Conservation (phyloP, 495 filamentous ascomycete genomes). For the Aspergillus funiculosus region DNA sequence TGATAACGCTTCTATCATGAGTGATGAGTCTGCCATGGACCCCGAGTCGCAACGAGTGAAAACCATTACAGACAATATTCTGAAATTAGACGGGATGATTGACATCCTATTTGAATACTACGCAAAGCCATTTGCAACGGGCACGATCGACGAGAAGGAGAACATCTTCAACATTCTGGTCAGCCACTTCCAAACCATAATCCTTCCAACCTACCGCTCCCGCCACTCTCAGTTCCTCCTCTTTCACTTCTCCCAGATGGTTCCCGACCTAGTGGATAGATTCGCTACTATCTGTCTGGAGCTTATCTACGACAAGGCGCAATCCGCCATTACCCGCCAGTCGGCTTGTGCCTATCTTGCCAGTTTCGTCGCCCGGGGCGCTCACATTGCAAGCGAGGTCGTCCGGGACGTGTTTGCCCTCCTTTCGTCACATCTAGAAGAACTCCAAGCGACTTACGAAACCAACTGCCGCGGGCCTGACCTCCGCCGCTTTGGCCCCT, state of each 20-base stretch:
- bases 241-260: constrained; percentile 85
- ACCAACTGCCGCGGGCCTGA: constrained; percentile 72
- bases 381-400: constrained; percentile 65
- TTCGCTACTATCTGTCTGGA: constrained; percentile 76
- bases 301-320: constrained; percentile 56
- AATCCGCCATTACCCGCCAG: constrained; percentile 65
- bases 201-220: constrained; percentile 81
- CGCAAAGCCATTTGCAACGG: constrained; percentile 57
- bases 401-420: constrained; percentile 73
- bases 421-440: constrained; percentile 65
- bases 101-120: constrained; percentile 85
- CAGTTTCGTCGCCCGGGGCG: constrained; percentile 84
- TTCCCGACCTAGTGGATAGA: constrained; percentile 64
- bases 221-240: constrained; percentile 86
- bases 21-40: constrained; percentile 43
- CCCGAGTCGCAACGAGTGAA: constrained; percentile 46
- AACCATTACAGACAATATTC: constrained; percentile 69
- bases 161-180: constrained; percentile 65
- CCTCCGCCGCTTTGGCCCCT: constrained; percentile 71
- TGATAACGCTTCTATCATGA: constrained; percentile 49
- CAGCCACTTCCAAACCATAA: constrained; percentile 73
- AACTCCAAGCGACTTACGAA: constrained; percentile 59
- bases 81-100: constrained; percentile 89
- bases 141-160: constrained; percentile 39
- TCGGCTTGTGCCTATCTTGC: constrained; percentile 88